Conservation (phyloP, 2,329 filamentous ascomycete genomes). For the Aspergillus pseudoviridinutans region DNA sequence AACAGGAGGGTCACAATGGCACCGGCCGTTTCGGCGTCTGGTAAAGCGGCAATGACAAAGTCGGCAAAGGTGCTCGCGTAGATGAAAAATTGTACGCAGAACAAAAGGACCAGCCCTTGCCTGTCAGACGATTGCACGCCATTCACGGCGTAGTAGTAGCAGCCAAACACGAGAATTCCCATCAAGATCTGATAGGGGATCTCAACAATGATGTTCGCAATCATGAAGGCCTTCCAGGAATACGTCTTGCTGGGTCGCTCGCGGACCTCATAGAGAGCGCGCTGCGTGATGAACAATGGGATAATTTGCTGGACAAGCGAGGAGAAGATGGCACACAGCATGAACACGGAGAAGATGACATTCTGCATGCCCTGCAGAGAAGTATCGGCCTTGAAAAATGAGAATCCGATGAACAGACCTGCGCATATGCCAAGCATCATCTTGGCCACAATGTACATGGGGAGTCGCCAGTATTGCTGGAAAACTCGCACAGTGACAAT, state of each 20-base stretch:
- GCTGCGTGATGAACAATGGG: conserved; percentile 79
- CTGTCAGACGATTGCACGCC: conserved; percentile 60
- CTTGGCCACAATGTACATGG: conserved; percentile 81
- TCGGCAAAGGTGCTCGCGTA: conserved; percentile 77
- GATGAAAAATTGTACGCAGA: conserved; percentile 70
- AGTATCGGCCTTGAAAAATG: conserved; percentile 68
- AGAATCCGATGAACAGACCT: conserved; percentile 76
- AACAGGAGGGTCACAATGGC: conserved; percentile 73
- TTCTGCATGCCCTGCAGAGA: conserved; percentile 76
- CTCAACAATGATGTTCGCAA: conserved; percentile 78
- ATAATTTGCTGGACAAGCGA: conserved; percentile 49
- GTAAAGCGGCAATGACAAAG: conserved; percentile 70
- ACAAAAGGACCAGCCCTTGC: conserved; percentile 73
- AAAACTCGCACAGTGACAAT: conserved; percentile 71
- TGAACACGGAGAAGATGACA: conserved; percentile 81
- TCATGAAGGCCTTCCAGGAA: conserved; percentile 79
- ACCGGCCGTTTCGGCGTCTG: conserved; percentile 68
- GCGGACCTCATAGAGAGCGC: conserved; percentile 76
- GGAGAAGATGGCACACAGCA: conserved; percentile 68
- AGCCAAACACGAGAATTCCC: conserved; percentile 70
- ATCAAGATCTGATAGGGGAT: conserved; percentile 76
- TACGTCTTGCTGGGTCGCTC: conserved; percentile 82
- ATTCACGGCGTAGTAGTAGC: conserved; percentile 78
- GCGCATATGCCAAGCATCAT: conserved; percentile 57
- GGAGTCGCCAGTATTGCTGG: conserved; percentile 85